Evolutionary conservation across 2,329 filamentous ascomycete genomes (phyloP).

Genomic region (Escovopsis sp.): DNA sequence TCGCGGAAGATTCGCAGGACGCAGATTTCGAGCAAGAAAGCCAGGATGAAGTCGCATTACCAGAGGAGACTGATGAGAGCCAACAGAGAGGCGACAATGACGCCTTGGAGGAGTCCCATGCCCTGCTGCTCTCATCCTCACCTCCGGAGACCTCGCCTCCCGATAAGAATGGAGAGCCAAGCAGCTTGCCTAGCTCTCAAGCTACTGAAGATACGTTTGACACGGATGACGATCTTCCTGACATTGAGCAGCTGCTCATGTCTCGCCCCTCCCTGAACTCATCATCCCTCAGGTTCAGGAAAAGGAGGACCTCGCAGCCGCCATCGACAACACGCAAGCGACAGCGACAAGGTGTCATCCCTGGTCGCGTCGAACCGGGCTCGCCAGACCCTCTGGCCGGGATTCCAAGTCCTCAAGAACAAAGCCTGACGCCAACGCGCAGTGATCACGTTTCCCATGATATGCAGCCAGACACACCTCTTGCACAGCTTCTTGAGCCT

Average conservation of each 20-base stretch:
- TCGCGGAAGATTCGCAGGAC: slow-evolving; percentile 32
- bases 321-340: slow-evolving; percentile 16
- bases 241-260: slow-evolving; percentile 20
- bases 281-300: slow-evolving; percentile 7
- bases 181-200: slow-evolving; percentile 21
- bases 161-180: slow-evolving; percentile 11
- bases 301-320: slow-evolving; percentile 12
- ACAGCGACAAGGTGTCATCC: slow-evolving; percentile 15
- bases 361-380: not conserved
- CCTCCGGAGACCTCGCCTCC: slow-evolving; percentile 15
- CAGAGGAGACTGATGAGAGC: slow-evolving; percentile 21
- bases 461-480: not conserved
- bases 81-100: slow-evolving; percentile 12
- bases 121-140: slow-evolving; percentile 15
- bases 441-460: not conserved
- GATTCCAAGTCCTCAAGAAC: not conserved
- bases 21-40: slow-evolving; percentile 38
- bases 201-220: slow-evolving; percentile 25
- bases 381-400: not conserved
- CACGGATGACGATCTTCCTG: slow-evolving; percentile 23
- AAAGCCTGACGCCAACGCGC: not conserved
- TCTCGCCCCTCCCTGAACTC: slow-evolving; percentile 6
- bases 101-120: slow-evolving; percentile 9
- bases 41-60: slow-evolving; percentile 22
- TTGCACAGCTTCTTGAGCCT: not conserved